A percentile compares a stretch with the other conserved stretches of the same genome.
phyloP scores from a whole-genome alignment of 257 asterid species.

The Ehretia macrophylla region DNA sequence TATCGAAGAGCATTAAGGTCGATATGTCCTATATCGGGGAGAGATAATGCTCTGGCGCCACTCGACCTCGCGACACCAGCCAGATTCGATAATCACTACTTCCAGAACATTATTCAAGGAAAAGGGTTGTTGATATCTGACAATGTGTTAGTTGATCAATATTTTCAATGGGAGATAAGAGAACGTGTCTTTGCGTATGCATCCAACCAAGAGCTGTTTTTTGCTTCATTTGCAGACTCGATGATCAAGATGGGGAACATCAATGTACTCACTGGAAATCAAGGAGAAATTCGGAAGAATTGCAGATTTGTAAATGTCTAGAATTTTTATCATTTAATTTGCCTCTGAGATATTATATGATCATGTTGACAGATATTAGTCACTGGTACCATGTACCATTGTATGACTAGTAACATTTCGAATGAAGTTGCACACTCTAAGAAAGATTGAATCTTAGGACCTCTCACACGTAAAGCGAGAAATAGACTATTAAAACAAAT shows the following conservation, averaged over 20 bases:
- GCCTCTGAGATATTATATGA: too few relatives aligned
- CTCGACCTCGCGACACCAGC: conserved; percentile 35
- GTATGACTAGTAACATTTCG: too few relatives aligned
- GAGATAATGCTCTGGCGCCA: conserved; percentile 28
- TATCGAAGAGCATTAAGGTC: conserved; percentile 27
- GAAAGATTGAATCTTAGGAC: too few relatives aligned
- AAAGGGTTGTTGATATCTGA: conserved; percentile 53
- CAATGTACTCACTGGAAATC: conserved; percentile 32
- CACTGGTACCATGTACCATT: too few relatives aligned
- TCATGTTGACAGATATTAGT: too few relatives aligned
- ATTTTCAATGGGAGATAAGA: conserved; percentile 20
- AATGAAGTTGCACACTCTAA: too few relatives aligned
- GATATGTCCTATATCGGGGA: conserved; percentile 44
- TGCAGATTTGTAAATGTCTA: conserved; percentile 41
- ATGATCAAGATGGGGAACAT: conserved; percentile 61
- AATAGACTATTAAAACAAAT: too few relatives aligned
- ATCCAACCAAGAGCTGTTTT: conserved; percentile 26
- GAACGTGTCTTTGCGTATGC: conserved; percentile 38
- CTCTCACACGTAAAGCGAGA: too few relatives aligned
- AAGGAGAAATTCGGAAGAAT: conserved; percentile 47
- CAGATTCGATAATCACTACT: conserved; percentile 52
- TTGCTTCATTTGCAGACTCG: conserved; percentile 40
- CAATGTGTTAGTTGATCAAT: conserved; percentile 35
- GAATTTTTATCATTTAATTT: too few relatives aligned
- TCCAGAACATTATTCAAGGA: conserved; percentile 34